Evolutionary conservation across 352 stramenopile genomes (phyloP).

Genomic region (Phytophthora sojae): DNA sequence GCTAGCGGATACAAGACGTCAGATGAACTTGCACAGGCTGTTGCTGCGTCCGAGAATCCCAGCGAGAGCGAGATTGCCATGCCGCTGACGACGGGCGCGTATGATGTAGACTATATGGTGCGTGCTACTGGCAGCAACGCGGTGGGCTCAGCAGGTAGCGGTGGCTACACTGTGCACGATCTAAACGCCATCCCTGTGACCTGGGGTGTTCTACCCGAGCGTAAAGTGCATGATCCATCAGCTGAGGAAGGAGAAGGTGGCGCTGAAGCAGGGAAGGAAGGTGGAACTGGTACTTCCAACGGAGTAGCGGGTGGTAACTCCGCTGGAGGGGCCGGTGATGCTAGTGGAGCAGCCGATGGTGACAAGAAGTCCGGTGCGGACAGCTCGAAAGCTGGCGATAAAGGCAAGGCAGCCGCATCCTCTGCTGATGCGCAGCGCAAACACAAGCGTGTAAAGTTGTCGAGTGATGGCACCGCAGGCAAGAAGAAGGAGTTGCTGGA

Average conservation of each 20-base stretch:
- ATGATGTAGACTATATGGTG: conserved; percentile 83
- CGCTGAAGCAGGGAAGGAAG: conserved; percentile 26
- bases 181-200: conserved; percentile 71
- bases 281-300: conserved; percentile 29
- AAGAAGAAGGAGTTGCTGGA: conserved; percentile 69
- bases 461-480: conserved; percentile 31
- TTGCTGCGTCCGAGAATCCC: conserved; percentile 54
- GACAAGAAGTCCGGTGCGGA: conserved; percentile 60
- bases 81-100: conserved; percentile 64
- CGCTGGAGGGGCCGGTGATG: conserved; percentile 21
- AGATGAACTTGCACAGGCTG: conserved; percentile 65
- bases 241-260: conserved; percentile 39
- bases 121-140: conserved; percentile 48
- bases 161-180: conserved; percentile 65
- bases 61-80: conserved; percentile 80
- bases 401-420: conserved; percentile 32
- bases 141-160: conserved; percentile 20
- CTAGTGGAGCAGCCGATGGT: conserved; percentile 27
- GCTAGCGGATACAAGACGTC: conserved; percentile 57
- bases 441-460: conserved; percentile 62
- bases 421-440: conserved; percentile 62
- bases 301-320: conserved; percentile 26
- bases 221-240: conserved; percentile 51
- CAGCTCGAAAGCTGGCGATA: conserved; percentile 50
- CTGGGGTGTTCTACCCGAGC: conserved; percentile 74